Conservation (phyloP, 768 basidiomycete genomes). For the Cyclocybe cylindracea region DNA sequence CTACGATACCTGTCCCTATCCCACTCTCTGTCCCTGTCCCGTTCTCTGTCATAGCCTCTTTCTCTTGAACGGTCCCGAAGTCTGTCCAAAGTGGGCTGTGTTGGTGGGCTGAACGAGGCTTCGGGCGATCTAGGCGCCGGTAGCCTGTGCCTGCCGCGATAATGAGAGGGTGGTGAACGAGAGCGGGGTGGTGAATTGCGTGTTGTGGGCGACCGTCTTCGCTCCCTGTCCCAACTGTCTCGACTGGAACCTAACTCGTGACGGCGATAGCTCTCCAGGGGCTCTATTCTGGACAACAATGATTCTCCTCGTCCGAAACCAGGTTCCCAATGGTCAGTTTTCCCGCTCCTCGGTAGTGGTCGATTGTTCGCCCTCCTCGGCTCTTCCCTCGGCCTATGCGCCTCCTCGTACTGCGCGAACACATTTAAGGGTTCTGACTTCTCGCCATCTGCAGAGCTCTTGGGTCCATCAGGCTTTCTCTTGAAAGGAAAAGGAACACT, state of each 20-base stretch:
- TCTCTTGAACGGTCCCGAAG: conserved; percentile 33
- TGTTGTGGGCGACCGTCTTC: conserved; percentile 25
- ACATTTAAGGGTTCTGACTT: conserved; percentile 11
- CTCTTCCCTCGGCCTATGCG: conserved; percentile 33
- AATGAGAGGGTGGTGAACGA: conserved; percentile 30
- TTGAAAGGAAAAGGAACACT: conserved; percentile 76
- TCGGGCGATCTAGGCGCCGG: conserved; percentile 37
- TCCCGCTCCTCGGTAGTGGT: background rate
- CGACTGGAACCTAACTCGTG: conserved; percentile 4
- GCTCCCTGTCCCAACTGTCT: conserved; percentile 25
- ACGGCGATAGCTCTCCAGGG: conserved; percentile 6
- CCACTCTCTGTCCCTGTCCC: conserved; percentile 27
- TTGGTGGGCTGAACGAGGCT: conserved; percentile 37
- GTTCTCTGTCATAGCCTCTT: conserved; percentile 27
- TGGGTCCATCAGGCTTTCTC: conserved; percentile 37
- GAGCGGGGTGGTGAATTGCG: conserved; percentile 39
- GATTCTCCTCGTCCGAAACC: conserved; percentile 19
- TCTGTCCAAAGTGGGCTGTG: conserved; percentile 29
- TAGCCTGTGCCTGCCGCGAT: conserved; percentile 39
- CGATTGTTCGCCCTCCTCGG: conserved; percentile 10
- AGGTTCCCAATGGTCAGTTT: conserved; percentile 41
- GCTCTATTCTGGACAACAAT: conserved; percentile 18
- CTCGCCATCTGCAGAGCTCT: conserved; percentile 10
- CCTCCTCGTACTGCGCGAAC: conserved; percentile 41
- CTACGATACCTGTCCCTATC: conserved; percentile 20